These are phyloP conservation scores for Spergularia azorica DNA, from an alignment of 179 eudicot species.

Conservation along the genomic window DNA sequence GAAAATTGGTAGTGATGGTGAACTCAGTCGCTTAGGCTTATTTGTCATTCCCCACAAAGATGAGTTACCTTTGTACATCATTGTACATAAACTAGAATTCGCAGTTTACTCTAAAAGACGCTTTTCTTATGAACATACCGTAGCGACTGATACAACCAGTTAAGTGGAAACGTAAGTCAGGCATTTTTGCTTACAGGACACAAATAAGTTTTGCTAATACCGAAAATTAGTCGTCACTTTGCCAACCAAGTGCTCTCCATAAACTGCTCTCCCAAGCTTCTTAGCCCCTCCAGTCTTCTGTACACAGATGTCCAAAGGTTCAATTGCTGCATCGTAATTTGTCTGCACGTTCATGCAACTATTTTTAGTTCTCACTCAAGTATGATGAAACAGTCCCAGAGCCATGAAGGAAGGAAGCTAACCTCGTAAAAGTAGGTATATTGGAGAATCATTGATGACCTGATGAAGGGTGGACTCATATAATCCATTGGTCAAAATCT, in stretches of 20 bases:
- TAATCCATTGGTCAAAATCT: conserved; percentile 87
- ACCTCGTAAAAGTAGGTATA: conserved; percentile 95
- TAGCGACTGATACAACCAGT: no score
- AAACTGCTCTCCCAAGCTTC: conserved; percentile 73
- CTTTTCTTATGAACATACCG: no score
- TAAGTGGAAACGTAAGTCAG: no score
- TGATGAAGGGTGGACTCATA: conserved; percentile 90
- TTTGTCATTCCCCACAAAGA: no score
- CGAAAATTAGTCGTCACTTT: conserved; percentile 77
- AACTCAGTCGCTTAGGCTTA: no score
- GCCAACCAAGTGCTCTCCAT: conserved; percentile 80
- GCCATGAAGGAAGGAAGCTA: conserved; percentile 10
- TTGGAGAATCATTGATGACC: conserved; percentile 70
- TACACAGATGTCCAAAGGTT: conserved; percentile 73
- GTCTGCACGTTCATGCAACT: conserved; percentile 45
- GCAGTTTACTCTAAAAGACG: no score
- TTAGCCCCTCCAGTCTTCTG: conserved; percentile 57
- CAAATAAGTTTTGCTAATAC: conserved; percentile 22
- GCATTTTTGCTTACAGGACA: no score
- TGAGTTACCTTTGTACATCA: no score
- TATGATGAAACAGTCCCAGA: neutral
- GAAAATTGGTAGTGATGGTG: no score
- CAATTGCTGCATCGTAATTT: conserved; percentile 80
- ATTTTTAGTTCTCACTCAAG: neutral
- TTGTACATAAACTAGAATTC: no score